A percentile compares a stretch with the other conserved stretches of the same genome.
Conservation (phyloP, 805 yeast species). For the Nadsonia fulvescens region DNA sequence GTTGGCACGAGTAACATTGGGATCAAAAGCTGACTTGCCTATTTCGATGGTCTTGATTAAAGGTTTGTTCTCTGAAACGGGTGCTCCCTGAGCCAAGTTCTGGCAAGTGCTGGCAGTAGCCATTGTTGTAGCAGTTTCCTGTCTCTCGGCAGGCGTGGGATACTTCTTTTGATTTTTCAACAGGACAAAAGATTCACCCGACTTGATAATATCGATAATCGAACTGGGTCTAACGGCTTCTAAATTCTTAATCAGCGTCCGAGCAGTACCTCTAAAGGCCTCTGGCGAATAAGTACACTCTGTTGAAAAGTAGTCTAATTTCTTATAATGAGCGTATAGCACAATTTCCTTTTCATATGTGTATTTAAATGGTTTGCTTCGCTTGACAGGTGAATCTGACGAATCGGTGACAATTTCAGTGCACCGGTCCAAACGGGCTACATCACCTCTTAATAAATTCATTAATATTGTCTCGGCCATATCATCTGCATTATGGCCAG, state of each 20-base stretch:
- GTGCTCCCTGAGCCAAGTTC: no score
- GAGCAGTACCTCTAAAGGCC: conserved; percentile 94
- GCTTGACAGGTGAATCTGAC: conserved; percentile 69
- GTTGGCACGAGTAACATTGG: conserved; percentile 7
- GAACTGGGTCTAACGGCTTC: conserved; percentile 86
- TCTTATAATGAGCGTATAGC: conserved; percentile 88
- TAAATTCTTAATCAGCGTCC: conserved; percentile 75
- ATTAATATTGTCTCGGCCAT: conserved; percentile 96
- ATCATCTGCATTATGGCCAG: conserved; percentile 98
- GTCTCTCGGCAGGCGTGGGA: conserved; percentile 4
- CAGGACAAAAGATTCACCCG: conserved; percentile 74
- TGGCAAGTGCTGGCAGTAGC: not conserved
- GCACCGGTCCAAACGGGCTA: conserved; percentile 77
- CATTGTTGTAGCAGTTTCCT: conserved; percentile 6
- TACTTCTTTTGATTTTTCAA: conserved; percentile 5
- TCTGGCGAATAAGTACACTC: conserved; percentile 98
- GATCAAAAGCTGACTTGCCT: conserved; percentile 4
- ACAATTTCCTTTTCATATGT: conserved; percentile 95
- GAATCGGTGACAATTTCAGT: conserved; percentile 70
- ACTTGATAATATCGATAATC: conserved; percentile 81
- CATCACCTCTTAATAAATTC: conserved; percentile 92
- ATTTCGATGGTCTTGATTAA: no score
- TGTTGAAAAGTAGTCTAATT: conserved; percentile 87
- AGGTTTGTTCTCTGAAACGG: no score
- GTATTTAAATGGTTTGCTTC: conserved; percentile 92